Evolutionary conservation across 2,329 filamentous ascomycete genomes (phyloP), one percentile per base, ranked within the genome.

Genomic region (Mycosphaerella arachidis): DNA sequence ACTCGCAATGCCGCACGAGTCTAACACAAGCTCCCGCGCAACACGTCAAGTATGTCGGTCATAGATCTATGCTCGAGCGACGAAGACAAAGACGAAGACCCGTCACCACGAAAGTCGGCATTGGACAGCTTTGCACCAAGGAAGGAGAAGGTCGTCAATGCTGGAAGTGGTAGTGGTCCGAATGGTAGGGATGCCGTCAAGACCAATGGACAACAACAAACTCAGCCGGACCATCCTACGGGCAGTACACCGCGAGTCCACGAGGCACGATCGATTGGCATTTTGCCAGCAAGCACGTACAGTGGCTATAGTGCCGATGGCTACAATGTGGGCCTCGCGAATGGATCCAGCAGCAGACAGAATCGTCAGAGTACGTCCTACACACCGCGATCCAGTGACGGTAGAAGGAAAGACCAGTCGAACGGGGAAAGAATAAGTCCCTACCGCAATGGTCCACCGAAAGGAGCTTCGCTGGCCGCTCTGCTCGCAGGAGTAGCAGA

Each of bases 31-130:
- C 40, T 9, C 40, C 40, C 7, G 40, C 37, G 40, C 13, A 43
- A 43, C 40, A 50, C 45, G 4, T 31, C 45, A 40, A 53, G 43
- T 40, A 56, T 56, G 54, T 20, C 50, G 33, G 31, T 59, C 4
- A 55, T 59, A 31, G 53, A 59, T 43, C n/a, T 59, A 16, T 51
- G 31, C n/a, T 59, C 57, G 7, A 55, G 52, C 18, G 40, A 53
- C 20, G 57, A 59, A 13, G 40, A 33, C 20, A 52, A 59, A 13
- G 29, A 33, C 16, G 52, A 61, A 4, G 55, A 58, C 8, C 24
- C n/a, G 13, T 53, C 55, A 40, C 53, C 55, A 18, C 37, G 51
- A 13, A 55, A 58, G 33, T 24, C 29, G 7, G 30, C 24, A 20
- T 48, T 60, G 27, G 50, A 37, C 16, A 30, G 35, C 18, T 60